Percentiles rank a stretch among this genome's conserved stretches.
These are phyloP conservation scores for Rosellinia necatrix DNA, from an alignment of 2,329 filamentous ascomycete genomes.

Conservation along the genomic window DNA sequence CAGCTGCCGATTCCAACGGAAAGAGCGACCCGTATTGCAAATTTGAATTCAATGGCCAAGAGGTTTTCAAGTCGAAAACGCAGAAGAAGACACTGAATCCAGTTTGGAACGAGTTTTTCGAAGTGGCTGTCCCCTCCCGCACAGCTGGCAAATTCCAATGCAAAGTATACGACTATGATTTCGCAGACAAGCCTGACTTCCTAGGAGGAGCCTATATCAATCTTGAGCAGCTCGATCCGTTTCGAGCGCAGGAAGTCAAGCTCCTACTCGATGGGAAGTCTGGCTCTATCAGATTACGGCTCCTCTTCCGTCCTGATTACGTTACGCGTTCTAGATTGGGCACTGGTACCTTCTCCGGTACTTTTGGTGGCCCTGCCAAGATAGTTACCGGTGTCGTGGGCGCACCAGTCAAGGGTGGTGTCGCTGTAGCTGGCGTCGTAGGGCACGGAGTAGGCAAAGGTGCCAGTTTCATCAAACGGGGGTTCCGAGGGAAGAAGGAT, in stretches of 20 bases:
- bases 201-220: constrained; percentile 79
- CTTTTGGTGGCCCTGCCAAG: constrained; percentile 83
- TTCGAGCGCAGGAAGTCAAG: constrained; percentile 75
- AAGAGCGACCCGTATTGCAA: constrained; percentile 97
- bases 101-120: constrained; percentile 95
- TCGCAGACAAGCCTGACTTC: constrained; percentile 91
- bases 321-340: constrained; percentile 85
- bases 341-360: constrained; percentile 89
- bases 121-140: constrained; percentile 78
- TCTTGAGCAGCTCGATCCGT: constrained; percentile 81
- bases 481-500: constrained; percentile 75
- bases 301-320: constrained; percentile 93
- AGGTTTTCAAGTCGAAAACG: constrained; percentile 92
- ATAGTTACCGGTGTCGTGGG: constrained; percentile 82
- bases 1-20: constrained; percentile 91
- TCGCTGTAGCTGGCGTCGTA: constrained; percentile 71
- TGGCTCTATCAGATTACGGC: constrained; percentile 77
- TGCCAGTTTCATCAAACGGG: constrained; percentile 86
- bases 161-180: constrained; percentile 93
- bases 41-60: constrained; percentile 86
- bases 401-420: constrained; percentile 91
- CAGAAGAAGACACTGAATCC: constrained; percentile 97
- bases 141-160: constrained; percentile 83
- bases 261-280: constrained; percentile 87
- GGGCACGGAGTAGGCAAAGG: constrained; percentile 85